phyloP scores from a whole-genome alignment of 2,329 filamentous ascomycete genomes.

The Aspergillus candidus region DNA sequence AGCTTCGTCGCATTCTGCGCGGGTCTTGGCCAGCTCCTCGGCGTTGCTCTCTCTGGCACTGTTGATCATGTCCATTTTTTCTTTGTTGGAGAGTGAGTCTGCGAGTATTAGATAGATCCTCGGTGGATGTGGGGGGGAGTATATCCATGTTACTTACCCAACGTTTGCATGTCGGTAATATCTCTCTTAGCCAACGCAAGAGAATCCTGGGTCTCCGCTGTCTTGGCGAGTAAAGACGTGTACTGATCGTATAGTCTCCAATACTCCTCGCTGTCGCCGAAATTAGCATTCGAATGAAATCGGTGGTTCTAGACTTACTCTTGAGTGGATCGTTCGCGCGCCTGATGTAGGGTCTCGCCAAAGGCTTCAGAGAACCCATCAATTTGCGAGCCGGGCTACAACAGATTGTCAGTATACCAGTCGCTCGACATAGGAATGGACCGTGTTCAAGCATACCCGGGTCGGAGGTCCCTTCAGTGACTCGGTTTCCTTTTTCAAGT shows the following conservation, averaged over 20 bases:
- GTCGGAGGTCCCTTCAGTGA: constrained; percentile 23
- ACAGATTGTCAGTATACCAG: constrained; percentile 6
- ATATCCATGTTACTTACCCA: constrained; percentile 24
- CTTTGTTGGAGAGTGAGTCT: constrained; percentile 33
- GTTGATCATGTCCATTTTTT: constrained; percentile 34
- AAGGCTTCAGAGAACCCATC: constrained; percentile 32
- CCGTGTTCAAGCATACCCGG: not conserved
- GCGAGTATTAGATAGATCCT: constrained; percentile 15
- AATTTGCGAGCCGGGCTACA: constrained; percentile 22
- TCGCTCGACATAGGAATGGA: not conserved
- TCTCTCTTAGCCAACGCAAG: constrained; percentile 31
- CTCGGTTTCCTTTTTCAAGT: constrained; percentile 33
- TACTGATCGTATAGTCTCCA: constrained; percentile 39
- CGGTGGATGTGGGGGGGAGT: not conserved
- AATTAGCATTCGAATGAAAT: constrained; percentile 10
- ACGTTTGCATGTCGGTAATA: constrained; percentile 31
- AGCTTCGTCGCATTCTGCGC: constrained; percentile 30
- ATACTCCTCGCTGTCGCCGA: constrained; percentile 31
- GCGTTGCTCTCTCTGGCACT: constrained; percentile 32
- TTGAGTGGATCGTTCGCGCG: constrained; percentile 31
- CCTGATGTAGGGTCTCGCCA: constrained; percentile 25
- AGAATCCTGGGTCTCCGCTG: constrained; percentile 34
- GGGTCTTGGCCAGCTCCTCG: constrained; percentile 29
- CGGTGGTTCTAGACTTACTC: constrained; percentile 21
- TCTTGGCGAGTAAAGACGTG: constrained; percentile 30